These are phyloP conservation scores for Podospora pseudocomata DNA, from an alignment of 495 filamentous ascomycete genomes.

Conservation along the genomic window DNA sequence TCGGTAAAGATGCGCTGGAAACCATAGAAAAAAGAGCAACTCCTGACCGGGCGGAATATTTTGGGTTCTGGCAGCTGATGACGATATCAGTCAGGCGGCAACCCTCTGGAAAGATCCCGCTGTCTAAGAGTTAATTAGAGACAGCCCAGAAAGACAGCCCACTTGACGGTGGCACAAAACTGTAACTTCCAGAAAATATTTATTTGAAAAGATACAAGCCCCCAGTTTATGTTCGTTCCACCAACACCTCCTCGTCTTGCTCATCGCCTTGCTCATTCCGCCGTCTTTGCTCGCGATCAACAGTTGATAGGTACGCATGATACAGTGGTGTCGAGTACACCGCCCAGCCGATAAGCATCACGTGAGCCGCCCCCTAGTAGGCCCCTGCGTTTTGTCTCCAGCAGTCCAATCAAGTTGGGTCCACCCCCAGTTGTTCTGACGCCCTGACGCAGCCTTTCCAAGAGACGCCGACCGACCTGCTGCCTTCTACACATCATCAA, in stretches of 20 bases:
- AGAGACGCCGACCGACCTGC: conserved; percentile 23
- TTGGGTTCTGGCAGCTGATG: neutral
- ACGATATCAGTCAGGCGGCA: no score
- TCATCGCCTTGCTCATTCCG: neutral
- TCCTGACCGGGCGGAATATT: neutral
- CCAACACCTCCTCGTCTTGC: neutral
- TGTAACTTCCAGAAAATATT: neutral
- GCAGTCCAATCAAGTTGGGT: conserved; percentile 18
- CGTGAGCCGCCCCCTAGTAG: conserved; percentile 15
- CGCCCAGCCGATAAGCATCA: conserved; percentile 14
- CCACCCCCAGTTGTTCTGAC: conserved; percentile 27
- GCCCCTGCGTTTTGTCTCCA: conserved; percentile 15
- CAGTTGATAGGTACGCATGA: neutral
- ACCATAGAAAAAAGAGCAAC: neutral
- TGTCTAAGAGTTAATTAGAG: neutral
- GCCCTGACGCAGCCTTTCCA: conserved; percentile 36
- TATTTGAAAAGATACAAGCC: neutral
- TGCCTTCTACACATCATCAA: conserved; percentile 32
- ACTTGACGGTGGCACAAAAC: neutral
- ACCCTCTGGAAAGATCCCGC: neutral
- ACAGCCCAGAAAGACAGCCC: neutral
- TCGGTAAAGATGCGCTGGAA: neutral
- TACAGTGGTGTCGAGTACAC: conserved; percentile 8
- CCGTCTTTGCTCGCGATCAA: neutral
- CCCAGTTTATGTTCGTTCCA: no score